phyloP scores from a whole-genome alignment of 2,329 filamentous ascomycete genomes.

The Ceratocystis cacaofunesta region DNA sequence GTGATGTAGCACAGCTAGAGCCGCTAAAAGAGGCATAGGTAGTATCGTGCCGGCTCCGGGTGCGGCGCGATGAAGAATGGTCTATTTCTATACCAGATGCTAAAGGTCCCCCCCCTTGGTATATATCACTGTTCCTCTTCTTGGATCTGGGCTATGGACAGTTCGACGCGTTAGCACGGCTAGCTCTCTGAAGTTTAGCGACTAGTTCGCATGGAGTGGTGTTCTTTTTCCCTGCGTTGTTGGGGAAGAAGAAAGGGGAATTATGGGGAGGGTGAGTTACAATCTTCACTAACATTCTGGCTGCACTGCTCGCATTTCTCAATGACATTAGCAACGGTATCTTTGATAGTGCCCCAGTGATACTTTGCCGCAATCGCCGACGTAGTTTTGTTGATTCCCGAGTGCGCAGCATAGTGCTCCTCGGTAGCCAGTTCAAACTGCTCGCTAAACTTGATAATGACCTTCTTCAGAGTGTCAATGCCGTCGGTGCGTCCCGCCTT shows the following conservation, averaged over 20 bases:
- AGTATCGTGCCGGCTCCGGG: slow-evolving; percentile 4
- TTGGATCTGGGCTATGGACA: slow-evolving; percentile 9
- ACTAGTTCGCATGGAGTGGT: too few species aligned
- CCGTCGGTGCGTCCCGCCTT: slow-evolving; percentile 42
- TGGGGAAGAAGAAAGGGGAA: neutral
- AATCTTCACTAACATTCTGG: slow-evolving; percentile 38
- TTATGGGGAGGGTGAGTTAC: slow-evolving; percentile 10
- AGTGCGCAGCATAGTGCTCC: slow-evolving; percentile 62
- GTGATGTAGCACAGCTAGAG: slow-evolving; percentile 3
- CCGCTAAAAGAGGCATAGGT: neutral
- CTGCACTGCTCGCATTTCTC: slow-evolving; percentile 84
- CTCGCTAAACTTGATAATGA: slow-evolving; percentile 73
- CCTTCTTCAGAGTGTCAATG: slow-evolving; percentile 49
- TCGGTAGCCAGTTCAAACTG: slow-evolving; percentile 80
- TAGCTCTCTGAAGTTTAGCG: too few species aligned
- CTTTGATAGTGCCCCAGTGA: slow-evolving; percentile 96
- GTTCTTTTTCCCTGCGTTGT: too few species aligned
- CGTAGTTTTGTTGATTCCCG: slow-evolving; percentile 96
- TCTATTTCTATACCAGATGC: neutral
- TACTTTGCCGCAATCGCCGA: slow-evolving; percentile 85
- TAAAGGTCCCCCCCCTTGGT: neutral
- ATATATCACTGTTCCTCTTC: slow-evolving; percentile 14
- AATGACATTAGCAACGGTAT: slow-evolving; percentile 89
- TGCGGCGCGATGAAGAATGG: neutral
- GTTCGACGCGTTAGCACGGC: neutral